Evolutionary conservation across 2,329 filamentous ascomycete species (phyloP).

Genomic region (Neophaeococcomyces mojaviensis): DNA sequence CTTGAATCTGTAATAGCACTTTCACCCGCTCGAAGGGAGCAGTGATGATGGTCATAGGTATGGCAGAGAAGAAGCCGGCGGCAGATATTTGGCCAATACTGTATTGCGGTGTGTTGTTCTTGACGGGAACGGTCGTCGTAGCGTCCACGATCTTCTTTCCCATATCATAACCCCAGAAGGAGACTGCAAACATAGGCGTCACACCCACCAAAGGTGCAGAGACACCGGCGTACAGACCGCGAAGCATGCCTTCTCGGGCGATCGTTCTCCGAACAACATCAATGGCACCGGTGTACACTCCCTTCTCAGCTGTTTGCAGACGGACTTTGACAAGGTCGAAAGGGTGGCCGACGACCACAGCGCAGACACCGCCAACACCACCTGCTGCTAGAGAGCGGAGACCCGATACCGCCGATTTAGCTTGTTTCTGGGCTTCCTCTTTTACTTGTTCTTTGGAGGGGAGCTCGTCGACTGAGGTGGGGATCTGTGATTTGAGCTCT

Average conservation of each 20-base stretch:
- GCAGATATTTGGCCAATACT: slow-evolving; percentile 80
- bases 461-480: slow-evolving; percentile 23
- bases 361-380: slow-evolving; percentile 87
- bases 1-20: slow-evolving; percentile 95
- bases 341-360: slow-evolving; percentile 88
- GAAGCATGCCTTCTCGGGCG: slow-evolving; percentile 70
- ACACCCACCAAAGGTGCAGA: slow-evolving; percentile 90
- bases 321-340: slow-evolving; percentile 98
- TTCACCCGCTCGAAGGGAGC: slow-evolving; percentile 98
- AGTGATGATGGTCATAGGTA: slow-evolving; percentile 97
- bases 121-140: slow-evolving; percentile 54
- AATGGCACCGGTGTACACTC: slow-evolving; percentile 81
- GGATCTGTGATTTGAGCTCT: slow-evolving; percentile 14
- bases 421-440: slow-evolving; percentile 43
- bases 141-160: slow-evolving; percentile 79
- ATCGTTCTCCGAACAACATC: slow-evolving; percentile 88
- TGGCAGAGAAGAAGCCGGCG: slow-evolving; percentile 93
- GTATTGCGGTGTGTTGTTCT: slow-evolving; percentile 58
- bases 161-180: slow-evolving; percentile 82
- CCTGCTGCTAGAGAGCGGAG: slow-evolving; percentile 80
- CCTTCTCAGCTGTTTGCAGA: slow-evolving; percentile 88
- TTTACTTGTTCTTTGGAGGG: slow-evolving; percentile 42
- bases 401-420: slow-evolving; percentile 51
- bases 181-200: slow-evolving; percentile 84
- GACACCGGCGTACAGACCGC: slow-evolving; percentile 91